Percentiles rank a stretch among this genome's conserved stretches.
Evolutionary conservation across 2,329 filamentous ascomycete genomes (phyloP).

Genomic region (Didymella lethalis): DNA sequence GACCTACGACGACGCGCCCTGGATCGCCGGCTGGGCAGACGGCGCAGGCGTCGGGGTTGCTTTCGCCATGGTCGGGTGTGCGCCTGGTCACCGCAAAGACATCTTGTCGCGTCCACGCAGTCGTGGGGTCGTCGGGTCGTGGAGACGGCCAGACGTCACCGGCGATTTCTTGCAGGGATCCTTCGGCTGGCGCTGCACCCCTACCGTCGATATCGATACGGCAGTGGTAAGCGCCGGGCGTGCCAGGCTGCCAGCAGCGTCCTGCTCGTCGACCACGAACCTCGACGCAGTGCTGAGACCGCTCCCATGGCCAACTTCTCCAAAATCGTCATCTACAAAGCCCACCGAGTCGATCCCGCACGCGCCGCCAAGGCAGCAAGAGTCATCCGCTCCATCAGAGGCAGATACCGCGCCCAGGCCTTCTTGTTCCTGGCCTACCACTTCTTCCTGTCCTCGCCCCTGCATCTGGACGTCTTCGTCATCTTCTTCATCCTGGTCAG

Average conservation of each 20-base stretch:
- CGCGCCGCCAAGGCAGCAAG: slow-evolving; percentile 33
- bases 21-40: slow-evolving; percentile 27
- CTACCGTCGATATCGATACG: background rate
- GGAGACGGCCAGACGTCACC: slow-evolving; percentile 4
- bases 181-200: slow-evolving; percentile 6
- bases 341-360: slow-evolving; percentile 24
- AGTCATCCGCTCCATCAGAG: slow-evolving; percentile 41
- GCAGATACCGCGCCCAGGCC: slow-evolving; percentile 42
- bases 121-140: background rate
- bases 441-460: slow-evolving; percentile 43
- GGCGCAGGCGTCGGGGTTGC: slow-evolving; percentile 22
- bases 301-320: slow-evolving; percentile 28
- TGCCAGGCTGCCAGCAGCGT: background rate
- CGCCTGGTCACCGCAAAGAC: slow-evolving; percentile 7
- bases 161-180: slow-evolving; percentile 2
- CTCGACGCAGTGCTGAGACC: background rate
- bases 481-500: slow-evolving; percentile 48
- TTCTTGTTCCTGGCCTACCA: slow-evolving; percentile 46
- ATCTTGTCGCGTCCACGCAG: background rate
- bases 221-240: background rate
- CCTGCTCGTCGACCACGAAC: background rate
- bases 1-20: slow-evolving; percentile 30
- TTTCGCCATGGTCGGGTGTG: slow-evolving; percentile 25
- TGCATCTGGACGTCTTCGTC: slow-evolving; percentile 45
- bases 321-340: slow-evolving; percentile 27